phyloP scores from a whole-genome alignment of 805 yeast genomes.

The Spathaspora sp. region DNA sequence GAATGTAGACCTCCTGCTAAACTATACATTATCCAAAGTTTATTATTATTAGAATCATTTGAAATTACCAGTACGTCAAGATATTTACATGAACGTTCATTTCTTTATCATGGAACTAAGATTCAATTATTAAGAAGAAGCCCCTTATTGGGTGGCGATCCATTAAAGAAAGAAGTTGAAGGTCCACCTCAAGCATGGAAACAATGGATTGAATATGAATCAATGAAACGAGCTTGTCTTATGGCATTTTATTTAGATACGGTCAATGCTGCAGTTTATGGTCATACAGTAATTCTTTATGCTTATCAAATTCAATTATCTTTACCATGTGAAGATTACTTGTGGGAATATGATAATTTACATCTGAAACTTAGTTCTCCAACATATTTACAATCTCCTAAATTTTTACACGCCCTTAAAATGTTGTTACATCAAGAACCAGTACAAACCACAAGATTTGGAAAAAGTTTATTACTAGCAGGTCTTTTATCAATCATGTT shows the following conservation, averaged over 20 bases:
- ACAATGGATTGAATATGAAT: slow-evolving; percentile 36
- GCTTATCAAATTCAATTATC: slow-evolving; percentile 26
- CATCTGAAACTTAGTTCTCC: slow-evolving; percentile 10
- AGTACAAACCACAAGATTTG: slow-evolving; percentile 19
- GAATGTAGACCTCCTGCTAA: slow-evolving; percentile 73
- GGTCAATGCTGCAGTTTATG: slow-evolving; percentile 32
- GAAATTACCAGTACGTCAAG: slow-evolving; percentile 69
- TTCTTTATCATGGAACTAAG: slow-evolving; percentile 79
- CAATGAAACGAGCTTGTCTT: slow-evolving; percentile 28
- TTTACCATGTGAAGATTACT: slow-evolving; percentile 25
- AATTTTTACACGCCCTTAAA: slow-evolving; percentile 20
- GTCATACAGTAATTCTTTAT: slow-evolving; percentile 21
- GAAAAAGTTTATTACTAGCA: slow-evolving; percentile 19
- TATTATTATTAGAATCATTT: slow-evolving; percentile 64
- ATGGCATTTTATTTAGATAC: slow-evolving; percentile 37
- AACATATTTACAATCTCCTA: slow-evolving; percentile 15
- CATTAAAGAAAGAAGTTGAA: slow-evolving; percentile 26
- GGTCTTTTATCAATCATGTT: slow-evolving; percentile 21
- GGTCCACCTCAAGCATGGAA: slow-evolving; percentile 20
- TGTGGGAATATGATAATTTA: slow-evolving; percentile 24
- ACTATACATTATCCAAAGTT: slow-evolving; percentile 69
- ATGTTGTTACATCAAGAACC: slow-evolving; percentile 17
- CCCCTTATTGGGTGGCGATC: slow-evolving; percentile 39
- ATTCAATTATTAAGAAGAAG: slow-evolving; percentile 21
- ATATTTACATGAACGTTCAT: slow-evolving; percentile 69